Percentiles rank a stretch among this genome's conserved stretches.
Evolutionary conservation across 441 rosid species (phyloP).

Genomic region (Pelargonium fulgidum): DNA sequence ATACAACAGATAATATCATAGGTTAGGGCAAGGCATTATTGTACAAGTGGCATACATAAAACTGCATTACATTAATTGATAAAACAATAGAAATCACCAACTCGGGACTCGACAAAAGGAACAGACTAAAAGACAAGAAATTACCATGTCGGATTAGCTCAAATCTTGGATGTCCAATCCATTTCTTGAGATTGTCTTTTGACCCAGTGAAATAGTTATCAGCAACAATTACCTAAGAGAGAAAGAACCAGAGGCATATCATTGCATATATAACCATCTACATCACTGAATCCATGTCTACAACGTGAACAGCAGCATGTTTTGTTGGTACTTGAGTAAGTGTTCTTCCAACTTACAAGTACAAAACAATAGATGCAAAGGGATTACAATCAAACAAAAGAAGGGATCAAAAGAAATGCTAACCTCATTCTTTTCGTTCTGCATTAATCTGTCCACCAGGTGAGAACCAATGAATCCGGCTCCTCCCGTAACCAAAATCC

Average conservation of each 20-base stretch:
- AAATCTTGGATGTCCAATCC: constrained; percentile 98
- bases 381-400: neutral
- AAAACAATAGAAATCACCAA: neutral
- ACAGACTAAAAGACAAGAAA: neutral
- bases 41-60: too few relatives aligned
- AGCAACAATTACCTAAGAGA: constrained; percentile 63
- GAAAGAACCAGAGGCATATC: neutral
- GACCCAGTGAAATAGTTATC: constrained; percentile 93
- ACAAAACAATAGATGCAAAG: neutral
- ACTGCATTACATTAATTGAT: too few relatives aligned
- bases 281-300: too few relatives aligned
- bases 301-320: too few relatives aligned
- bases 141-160: constrained; percentile 97
- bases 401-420: neutral
- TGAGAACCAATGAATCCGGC: constrained; percentile 98
- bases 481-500: constrained; percentile 94
- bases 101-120: neutral
- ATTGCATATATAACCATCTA: neutral
- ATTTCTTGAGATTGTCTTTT: constrained; percentile 82
- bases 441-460: constrained; percentile 87
- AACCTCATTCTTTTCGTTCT: constrained; percentile 91
- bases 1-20: too few relatives aligned
- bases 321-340: too few relatives aligned
- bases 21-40: too few relatives aligned
- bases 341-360: neutral